Conservation (phyloP, 345 rosid species). For the Eucalyptus lansdowneana region DNA sequence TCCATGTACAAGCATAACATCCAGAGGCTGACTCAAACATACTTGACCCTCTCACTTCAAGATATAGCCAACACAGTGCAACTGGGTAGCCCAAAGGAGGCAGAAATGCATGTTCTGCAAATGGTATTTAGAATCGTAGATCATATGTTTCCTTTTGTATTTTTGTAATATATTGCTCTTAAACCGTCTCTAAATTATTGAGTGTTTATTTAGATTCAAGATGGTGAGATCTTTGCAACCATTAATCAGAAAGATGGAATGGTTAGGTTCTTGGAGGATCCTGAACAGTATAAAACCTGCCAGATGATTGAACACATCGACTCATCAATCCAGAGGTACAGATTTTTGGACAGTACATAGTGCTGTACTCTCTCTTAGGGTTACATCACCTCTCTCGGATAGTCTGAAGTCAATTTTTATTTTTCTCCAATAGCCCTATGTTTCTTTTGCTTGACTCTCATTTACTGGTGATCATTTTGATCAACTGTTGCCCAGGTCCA, state of each 20-base stretch:
- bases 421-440: neutral
- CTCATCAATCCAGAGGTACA: slow-evolving; percentile 79
- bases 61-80: slow-evolving; percentile 86
- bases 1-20: slow-evolving; percentile 94
- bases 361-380: neutral
- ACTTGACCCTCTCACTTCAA: slow-evolving; percentile 92
- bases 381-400: neutral
- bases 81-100: slow-evolving; percentile 71
- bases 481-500: neutral
- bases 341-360: neutral
- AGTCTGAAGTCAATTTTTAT: neutral
- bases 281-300: slow-evolving; percentile 87
- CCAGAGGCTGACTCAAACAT: slow-evolving; percentile 89
- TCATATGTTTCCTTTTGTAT: neutral
- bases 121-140: slow-evolving; percentile 37
- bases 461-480: neutral
- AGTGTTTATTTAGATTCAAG: slow-evolving; percentile 51
- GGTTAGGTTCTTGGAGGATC: slow-evolving; percentile 98
- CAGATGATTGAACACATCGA: slow-evolving; percentile 81
- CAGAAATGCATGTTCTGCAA: slow-evolving; percentile 97
- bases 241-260: slow-evolving; percentile 99
- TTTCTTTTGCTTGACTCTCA: neutral
- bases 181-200: neutral
- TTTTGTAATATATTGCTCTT: neutral
- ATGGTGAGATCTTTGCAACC: slow-evolving; percentile 92